phyloP scores from a whole-genome alignment of 805 yeast species.

The Zygoascus biomembranicola region DNA sequence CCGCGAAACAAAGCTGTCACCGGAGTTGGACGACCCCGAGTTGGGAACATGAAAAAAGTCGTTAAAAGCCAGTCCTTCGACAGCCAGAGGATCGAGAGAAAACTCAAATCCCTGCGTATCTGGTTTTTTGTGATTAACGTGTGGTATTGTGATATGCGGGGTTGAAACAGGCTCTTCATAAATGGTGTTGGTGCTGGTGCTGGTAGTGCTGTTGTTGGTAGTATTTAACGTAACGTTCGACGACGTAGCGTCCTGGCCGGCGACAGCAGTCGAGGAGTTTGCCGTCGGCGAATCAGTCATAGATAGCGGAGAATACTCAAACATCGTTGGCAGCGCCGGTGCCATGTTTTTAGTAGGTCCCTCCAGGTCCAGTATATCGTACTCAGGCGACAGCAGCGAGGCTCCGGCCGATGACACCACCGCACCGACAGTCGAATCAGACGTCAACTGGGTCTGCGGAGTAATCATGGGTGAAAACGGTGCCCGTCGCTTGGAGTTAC shows the following conservation, averaged over 20 bases:
- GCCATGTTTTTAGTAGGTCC: not conserved
- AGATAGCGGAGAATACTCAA: constrained; percentile 4
- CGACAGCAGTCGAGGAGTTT: not conserved
- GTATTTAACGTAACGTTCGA: not conserved
- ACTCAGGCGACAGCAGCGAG: constrained; percentile 5
- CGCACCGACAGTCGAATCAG: not conserved
- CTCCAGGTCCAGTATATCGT: constrained; percentile 2
- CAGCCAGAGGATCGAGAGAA: constrained; percentile 40
- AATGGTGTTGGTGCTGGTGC: not conserved
- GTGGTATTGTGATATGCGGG: not conserved
- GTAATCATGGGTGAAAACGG: constrained; percentile 1
- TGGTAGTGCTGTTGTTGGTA: not conserved
- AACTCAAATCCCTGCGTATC: constrained; percentile 25
- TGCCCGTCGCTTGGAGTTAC: not conserved
- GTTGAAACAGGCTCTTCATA: not conserved
- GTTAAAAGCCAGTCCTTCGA: constrained; percentile 34
- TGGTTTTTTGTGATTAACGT: not conserved
- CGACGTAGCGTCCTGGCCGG: not conserved
- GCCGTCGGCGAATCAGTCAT: constrained; percentile 6
- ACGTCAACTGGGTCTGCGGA: not conserved
- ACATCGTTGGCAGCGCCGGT: not conserved
- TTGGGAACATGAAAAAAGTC: constrained; percentile 9
- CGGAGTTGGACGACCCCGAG: not conserved
- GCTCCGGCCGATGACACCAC: not conserved
- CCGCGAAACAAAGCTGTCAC: not conserved